Evolutionary conservation across 208 protist species (phyloP).

Genomic region (Leptomonas pyrrhocoris): DNA sequence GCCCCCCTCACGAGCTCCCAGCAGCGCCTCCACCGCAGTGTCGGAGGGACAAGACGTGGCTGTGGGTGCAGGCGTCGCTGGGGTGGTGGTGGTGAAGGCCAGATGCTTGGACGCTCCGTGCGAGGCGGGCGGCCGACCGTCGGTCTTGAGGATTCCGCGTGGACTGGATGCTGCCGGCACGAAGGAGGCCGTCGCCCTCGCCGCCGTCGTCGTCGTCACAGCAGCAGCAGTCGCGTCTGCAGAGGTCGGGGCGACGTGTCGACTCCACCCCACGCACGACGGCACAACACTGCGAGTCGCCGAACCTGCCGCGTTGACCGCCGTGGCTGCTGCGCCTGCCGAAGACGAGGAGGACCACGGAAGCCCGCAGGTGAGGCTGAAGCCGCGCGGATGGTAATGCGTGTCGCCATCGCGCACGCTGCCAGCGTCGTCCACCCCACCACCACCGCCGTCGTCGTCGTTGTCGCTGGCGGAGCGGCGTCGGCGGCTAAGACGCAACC

Average conservation of each 20-base stretch:
- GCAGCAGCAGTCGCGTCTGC: not conserved
- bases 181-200: not conserved
- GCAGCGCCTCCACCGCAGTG: slow-evolving; percentile 28
- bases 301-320: no score
- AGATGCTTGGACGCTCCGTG: not conserved
- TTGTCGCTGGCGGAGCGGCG: slow-evolving; percentile 2
- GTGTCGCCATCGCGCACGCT: not conserved
- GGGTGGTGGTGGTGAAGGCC: not conserved
- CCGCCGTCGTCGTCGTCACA: not conserved
- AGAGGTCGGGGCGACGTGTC: not conserved
- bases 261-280: slow-evolving; percentile 11
- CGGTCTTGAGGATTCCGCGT: slow-evolving; percentile 1
- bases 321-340: not conserved
- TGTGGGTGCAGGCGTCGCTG: not conserved
- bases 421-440: slow-evolving; percentile 2
- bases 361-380: slow-evolving; percentile 25
- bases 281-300: not conserved
- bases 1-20: slow-evolving; percentile 44
- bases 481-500: slow-evolving; percentile 16
- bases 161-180: not conserved
- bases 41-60: not conserved
- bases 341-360: not conserved
- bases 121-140: not conserved
- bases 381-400: slow-evolving; percentile 21
- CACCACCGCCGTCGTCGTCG: not conserved